Evolutionary conservation across 176 grass and related monocot species (phyloP).

Genomic region (Juncus effusus): DNA sequence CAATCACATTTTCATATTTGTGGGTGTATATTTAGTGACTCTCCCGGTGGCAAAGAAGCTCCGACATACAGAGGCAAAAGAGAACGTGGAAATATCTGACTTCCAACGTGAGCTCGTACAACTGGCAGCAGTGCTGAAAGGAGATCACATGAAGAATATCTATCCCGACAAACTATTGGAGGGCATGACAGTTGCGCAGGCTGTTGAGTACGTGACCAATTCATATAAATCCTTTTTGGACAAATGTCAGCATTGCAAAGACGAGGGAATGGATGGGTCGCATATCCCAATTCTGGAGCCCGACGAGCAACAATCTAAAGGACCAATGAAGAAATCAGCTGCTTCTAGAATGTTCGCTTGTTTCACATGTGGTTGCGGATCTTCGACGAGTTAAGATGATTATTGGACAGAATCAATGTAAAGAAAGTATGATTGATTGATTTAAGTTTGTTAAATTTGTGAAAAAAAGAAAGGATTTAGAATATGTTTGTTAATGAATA

Average conservation of each 20-base stretch:
- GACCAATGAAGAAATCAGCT: conserved; percentile 11
- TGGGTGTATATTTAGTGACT: conserved; percentile 8
- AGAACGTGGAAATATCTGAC: conserved; percentile 41
- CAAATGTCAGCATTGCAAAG: conserved; percentile 51
- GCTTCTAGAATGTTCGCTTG: too few relatives aligned
- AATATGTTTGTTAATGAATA: too few relatives aligned
- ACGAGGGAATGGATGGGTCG: conserved; percentile 42
- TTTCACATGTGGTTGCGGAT: too few relatives aligned
- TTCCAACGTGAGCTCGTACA: conserved; percentile 79
- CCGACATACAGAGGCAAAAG: conserved; percentile 33
- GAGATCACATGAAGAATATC: conserved; percentile 40
- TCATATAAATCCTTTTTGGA: conserved; percentile 41
- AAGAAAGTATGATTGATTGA: too few relatives aligned
- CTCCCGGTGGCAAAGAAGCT: conserved; percentile 59
- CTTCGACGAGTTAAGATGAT: too few relatives aligned
- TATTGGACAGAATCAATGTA: too few relatives aligned
- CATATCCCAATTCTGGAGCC: conserved; percentile 45
- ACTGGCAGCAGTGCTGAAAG: conserved; percentile 59
- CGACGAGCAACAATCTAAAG: not conserved
- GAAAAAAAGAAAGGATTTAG: too few relatives aligned
- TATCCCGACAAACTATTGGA: conserved; percentile 64
- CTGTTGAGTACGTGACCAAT: conserved; percentile 38
- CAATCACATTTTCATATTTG: not conserved
- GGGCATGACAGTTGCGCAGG: conserved; percentile 63
- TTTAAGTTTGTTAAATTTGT: too few relatives aligned